Evolutionary conservation across 2,329 filamentous ascomycete genomes (phyloP).

Genomic region (Aspergillus oerlinghausenensis): DNA sequence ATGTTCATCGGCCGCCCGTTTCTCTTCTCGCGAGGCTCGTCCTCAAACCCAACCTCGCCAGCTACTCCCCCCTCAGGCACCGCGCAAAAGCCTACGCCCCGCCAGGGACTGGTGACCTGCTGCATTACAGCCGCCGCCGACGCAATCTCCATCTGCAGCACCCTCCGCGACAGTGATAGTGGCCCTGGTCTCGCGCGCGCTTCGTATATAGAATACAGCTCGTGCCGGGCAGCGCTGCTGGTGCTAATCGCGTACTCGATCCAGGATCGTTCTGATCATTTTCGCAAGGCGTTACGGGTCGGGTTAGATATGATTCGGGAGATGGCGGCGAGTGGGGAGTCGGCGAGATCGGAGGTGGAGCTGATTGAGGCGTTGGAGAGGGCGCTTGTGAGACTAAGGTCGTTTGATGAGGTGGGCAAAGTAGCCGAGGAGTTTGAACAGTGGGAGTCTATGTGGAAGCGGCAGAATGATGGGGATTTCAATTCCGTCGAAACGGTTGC

Average conservation of each 20-base stretch:
- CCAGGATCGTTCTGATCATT: slow-evolving; percentile 19
- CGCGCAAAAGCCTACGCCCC: not conserved
- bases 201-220: slow-evolving; percentile 34
- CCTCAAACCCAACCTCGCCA: not conserved
- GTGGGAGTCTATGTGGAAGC: slow-evolving; percentile 13
- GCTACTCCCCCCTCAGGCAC: not conserved
- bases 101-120: slow-evolving; percentile 19
- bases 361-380: slow-evolving; percentile 29
- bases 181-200: slow-evolving; percentile 26
- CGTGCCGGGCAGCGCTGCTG: slow-evolving; percentile 31
- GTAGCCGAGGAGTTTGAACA: slow-evolving; percentile 13
- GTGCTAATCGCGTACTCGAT: slow-evolving; percentile 33
- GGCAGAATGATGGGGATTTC: not conserved
- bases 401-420: not conserved
- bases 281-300: slow-evolving; percentile 16
- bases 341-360: slow-evolving; percentile 27
- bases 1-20: slow-evolving; percentile 50
- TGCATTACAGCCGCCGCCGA: slow-evolving; percentile 25
- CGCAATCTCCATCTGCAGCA: slow-evolving; percentile 22
- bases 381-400: slow-evolving; percentile 17
- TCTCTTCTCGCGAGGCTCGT: slow-evolving; percentile 28
- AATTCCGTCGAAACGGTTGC: not conserved
- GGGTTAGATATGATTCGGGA: slow-evolving; percentile 28
- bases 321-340: slow-evolving; percentile 29
- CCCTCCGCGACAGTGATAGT: slow-evolving; percentile 13